A percentile compares a stretch with the other conserved stretches of the same genome.
These are phyloP conservation scores for Lodderomyces parapsilosis DNA, from an alignment of 1,139 yeast genomes.

Conservation along the genomic window DNA sequence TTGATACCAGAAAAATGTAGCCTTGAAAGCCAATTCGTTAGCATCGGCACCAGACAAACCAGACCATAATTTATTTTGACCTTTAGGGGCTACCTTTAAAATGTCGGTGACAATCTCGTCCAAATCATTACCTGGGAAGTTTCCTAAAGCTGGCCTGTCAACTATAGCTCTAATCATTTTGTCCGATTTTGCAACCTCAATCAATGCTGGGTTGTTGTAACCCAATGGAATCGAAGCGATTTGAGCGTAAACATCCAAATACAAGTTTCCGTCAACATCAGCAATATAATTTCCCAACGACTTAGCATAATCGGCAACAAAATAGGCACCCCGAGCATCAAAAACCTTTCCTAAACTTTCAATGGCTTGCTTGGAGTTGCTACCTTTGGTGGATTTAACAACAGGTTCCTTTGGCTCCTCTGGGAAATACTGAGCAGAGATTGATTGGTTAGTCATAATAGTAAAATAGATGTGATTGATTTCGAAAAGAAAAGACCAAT, in stretches of 20 bases:
- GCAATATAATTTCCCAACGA: conserved; percentile 69
- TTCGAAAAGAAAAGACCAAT: neutral
- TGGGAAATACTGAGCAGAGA: conserved; percentile 58
- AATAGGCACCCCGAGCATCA: conserved; percentile 67
- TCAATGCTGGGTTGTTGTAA: conserved; percentile 72
- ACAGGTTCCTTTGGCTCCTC: conserved; percentile 63
- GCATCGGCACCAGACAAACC: conserved; percentile 84
- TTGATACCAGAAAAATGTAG: conserved; percentile 77
- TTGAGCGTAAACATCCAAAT: conserved; percentile 73
- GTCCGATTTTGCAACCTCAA: conserved; percentile 60
- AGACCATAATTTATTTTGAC: conserved; percentile 68
- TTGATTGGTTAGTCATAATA: conserved; percentile 26
- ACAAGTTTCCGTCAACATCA: conserved; percentile 68
- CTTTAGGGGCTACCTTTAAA: conserved; percentile 68
- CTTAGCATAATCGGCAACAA: conserved; percentile 66
- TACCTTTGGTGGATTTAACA: conserved; percentile 54
- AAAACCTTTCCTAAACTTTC: conserved; percentile 52
- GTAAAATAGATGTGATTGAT: neutral
- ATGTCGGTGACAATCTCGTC: conserved; percentile 56
- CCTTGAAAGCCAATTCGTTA: conserved; percentile 81
- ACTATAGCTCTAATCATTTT: conserved; percentile 67
- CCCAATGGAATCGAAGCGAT: conserved; percentile 79
- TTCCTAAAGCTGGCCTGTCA: conserved; percentile 77
- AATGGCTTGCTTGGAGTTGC: conserved; percentile 48
- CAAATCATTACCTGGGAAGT: conserved; percentile 67